These are phyloP conservation scores for Solanum dulcamara DNA, from an alignment of 257 asterid species.

Conservation along the genomic window DNA sequence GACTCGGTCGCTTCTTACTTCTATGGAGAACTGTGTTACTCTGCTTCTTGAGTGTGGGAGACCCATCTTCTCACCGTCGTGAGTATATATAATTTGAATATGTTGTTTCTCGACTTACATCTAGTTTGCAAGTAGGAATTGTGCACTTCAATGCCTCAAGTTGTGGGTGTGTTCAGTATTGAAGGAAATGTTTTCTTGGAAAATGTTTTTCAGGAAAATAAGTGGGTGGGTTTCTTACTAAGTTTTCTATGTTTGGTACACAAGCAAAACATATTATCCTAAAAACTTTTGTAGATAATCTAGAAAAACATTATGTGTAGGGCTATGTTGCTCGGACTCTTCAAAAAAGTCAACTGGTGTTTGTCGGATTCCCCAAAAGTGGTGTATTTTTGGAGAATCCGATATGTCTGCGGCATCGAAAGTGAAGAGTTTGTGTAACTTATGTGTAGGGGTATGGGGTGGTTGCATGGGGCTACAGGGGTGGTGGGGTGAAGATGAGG, in stretches of 20 bases:
- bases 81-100: slow-evolving; percentile 14
- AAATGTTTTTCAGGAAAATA: neutral
- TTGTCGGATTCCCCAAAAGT: too few relatives aligned
- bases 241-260: neutral
- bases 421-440: too few relatives aligned
- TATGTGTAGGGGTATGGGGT: too few relatives aligned
- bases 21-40: slow-evolving; percentile 83
- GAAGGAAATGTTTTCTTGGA: neutral
- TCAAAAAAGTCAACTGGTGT: too few relatives aligned
- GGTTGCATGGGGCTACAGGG: neutral
- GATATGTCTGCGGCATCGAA: too few relatives aligned
- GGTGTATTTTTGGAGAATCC: too few relatives aligned
- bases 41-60: slow-evolving; percentile 64
- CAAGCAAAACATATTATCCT: neutral
- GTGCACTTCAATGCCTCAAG: neutral
- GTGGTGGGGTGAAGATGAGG: neutral
- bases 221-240: neutral
- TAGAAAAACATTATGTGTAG: neutral
- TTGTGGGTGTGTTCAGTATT: neutral
- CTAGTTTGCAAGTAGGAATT: neutral
- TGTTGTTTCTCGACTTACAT: neutral
- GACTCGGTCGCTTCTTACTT: slow-evolving; percentile 75
- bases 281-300: neutral
- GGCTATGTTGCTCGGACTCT: too few relatives aligned
- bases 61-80: slow-evolving; percentile 72